phyloP scores from a whole-genome alignment of 306 rosid species.

The Vigna reflexopilosa region DNA sequence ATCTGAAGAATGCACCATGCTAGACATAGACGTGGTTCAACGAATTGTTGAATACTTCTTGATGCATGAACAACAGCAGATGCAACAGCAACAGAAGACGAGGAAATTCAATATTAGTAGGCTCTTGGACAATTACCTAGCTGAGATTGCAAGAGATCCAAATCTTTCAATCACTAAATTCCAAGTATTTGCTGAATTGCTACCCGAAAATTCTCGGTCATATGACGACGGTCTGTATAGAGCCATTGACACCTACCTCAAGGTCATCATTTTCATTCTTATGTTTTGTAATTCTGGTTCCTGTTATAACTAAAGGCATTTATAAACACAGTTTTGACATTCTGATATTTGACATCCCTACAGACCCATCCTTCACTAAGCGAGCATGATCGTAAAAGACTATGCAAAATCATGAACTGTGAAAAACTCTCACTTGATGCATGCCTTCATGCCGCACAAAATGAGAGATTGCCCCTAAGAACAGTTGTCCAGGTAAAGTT shows the following conservation, averaged over 20 bases:
- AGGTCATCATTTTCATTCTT: slow-evolving; percentile 58
- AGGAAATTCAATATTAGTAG: slow-evolving; percentile 74
- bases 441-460: slow-evolving; percentile 91
- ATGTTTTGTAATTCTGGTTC: slow-evolving; percentile 33
- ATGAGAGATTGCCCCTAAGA: slow-evolving; percentile 92
- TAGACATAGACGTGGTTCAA: slow-evolving; percentile 82
- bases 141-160: slow-evolving; percentile 92
- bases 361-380: slow-evolving; percentile 80
- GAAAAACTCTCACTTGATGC: slow-evolving; percentile 95
- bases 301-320: slow-evolving; percentile 3
- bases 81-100: slow-evolving; percentile 65
- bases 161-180: slow-evolving; percentile 81
- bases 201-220: slow-evolving; percentile 80
- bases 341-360: slow-evolving; percentile 36
- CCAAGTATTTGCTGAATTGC: slow-evolving; percentile 81
- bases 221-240: slow-evolving; percentile 89
- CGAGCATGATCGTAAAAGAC: slow-evolving; percentile 85
- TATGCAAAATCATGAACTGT: slow-evolving; percentile 87
- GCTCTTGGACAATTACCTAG: slow-evolving; percentile 86
- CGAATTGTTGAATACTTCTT: slow-evolving; percentile 86
- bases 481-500: slow-evolving; percentile 79
- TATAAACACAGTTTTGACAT: slow-evolving; percentile 37
- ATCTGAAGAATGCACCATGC: slow-evolving; percentile 69
- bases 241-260: slow-evolving; percentile 90
- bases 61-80: slow-evolving; percentile 83